Evolutionary conservation across 306 rosid genomes (phyloP), one percentile per base, ranked within the genome.

Genomic region (Gynostemma pentaphyllum): DNA sequence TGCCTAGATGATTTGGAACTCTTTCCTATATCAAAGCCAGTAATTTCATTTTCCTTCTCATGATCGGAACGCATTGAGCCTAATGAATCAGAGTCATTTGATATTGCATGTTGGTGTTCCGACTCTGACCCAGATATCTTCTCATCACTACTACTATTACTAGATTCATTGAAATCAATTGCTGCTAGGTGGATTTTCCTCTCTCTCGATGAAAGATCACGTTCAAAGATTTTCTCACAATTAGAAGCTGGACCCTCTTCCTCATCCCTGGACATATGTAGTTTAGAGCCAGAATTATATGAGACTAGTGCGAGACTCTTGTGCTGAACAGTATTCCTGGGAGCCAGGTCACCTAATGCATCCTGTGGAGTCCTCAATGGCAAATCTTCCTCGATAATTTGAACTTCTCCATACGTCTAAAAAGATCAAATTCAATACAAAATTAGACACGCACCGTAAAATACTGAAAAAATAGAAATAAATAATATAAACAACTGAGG

Each of bases 341-440:
- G 82, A 63, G 79, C 51, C 70, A 75, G 69, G 74, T 78, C 78
- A 61, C 80, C 87, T 47, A 82, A 77, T 55, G 84, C 87, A 55
- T 81, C 96, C 53, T 83, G 72, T 69, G 99, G 99, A 45, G 85
- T 70, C 79, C 90, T 78, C 37, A 70, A 67, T 21, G 99, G 90
- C 63, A 74, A 62, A 78, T 84, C 99, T 82, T 92, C 99, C 76
- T 86, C 77, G 56, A 86, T 92, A 73, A 92, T 78, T 79, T 92
- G 94, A 67, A 92, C 77, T 79, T 92, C 99, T 71, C 95, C 96
- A 44, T 75, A 79, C 62, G 96, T 88, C 99, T 88, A 74, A 45
- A 60, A 66, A 65, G 22, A 69, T 36, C 48, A 73, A 68, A 61
- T 19, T 66, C 45, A n/a, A 65, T 36, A 45, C 18, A 22, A 60